Conservation (phyloP, 139 green algal species). For the Marvania coccoides region DNA sequence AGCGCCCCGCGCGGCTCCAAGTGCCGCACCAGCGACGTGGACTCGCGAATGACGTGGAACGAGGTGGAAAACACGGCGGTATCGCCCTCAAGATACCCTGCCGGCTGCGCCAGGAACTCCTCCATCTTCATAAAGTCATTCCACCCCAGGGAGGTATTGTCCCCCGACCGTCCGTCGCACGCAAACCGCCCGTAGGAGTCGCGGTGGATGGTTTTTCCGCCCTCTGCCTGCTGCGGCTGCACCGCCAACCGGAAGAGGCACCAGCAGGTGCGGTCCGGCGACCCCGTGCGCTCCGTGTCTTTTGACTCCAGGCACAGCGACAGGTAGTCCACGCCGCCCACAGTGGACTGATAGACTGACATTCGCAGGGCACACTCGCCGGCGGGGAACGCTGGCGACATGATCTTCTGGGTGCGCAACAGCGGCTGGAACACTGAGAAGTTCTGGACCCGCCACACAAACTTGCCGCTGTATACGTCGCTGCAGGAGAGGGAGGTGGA, state of each 20-base stretch:
- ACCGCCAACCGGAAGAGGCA: constrained; percentile 64
- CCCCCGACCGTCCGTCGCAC: constrained; percentile 44
- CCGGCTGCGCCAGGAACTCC: constrained; percentile 7
- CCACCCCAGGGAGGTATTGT: constrained; percentile 68
- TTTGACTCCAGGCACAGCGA: constrained; percentile 48
- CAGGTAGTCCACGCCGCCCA: constrained; percentile 34
- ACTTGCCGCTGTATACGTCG: constrained; percentile 49
- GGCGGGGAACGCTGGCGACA: constrained; percentile 58
- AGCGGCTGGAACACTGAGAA: constrained; percentile 62
- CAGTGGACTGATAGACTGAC: constrained; percentile 50
- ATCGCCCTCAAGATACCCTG: constrained; percentile 26
- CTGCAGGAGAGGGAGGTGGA: not conserved
- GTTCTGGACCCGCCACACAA: constrained; percentile 59
- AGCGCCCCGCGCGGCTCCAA: not conserved
- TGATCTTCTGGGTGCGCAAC: constrained; percentile 68
- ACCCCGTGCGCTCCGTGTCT: constrained; percentile 40
- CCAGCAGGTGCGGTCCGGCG: constrained; percentile 50
- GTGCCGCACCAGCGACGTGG: constrained; percentile 33
- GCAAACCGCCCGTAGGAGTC: constrained; percentile 68
- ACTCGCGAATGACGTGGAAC: constrained; percentile 63
- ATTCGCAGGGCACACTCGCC: constrained; percentile 58
- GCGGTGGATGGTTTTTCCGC: constrained; percentile 31
- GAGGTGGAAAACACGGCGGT: constrained; percentile 46
- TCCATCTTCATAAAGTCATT: constrained; percentile 70
- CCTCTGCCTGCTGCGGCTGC: constrained; percentile 19